phyloP scores from a whole-genome alignment of 345 rosid species.

The Cardamine chenopodiifolia region DNA sequence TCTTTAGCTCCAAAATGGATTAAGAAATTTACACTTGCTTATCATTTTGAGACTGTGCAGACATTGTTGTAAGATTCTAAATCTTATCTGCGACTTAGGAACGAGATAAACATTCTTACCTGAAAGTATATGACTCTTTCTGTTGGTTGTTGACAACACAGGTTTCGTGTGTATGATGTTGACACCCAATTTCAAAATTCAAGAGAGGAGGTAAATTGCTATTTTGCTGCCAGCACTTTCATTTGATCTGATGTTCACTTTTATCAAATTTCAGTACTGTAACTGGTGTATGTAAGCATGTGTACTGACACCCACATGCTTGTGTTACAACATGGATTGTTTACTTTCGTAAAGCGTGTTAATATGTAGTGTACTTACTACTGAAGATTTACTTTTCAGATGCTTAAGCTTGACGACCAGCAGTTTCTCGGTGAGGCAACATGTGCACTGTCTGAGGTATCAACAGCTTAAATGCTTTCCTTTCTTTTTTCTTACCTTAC shows the following conservation, averaged over 20 bases:
- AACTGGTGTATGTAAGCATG: not conserved
- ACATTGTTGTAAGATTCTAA: constrained; percentile 59
- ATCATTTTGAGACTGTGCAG: constrained; percentile 82
- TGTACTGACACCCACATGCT: not conserved
- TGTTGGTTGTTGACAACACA: constrained; percentile 32
- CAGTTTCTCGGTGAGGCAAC: constrained; percentile 81
- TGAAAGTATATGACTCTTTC: constrained; percentile 3
- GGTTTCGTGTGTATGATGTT: constrained; percentile 76
- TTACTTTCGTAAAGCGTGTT: not conserved
- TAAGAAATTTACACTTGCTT: constrained; percentile 58
- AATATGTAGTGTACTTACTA: constrained; percentile 14
- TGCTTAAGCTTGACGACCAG: constrained; percentile 61
- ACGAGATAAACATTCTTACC: not conserved
- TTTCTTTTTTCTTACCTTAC: constrained; percentile 9
- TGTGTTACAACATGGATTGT: constrained; percentile 2
- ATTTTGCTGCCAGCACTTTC: constrained; percentile 5
- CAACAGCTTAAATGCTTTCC: not conserved
- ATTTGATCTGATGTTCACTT: not conserved
- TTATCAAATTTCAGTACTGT: not conserved
- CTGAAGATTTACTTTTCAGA: constrained; percentile 47
- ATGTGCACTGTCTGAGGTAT: constrained; percentile 69
- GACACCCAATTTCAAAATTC: constrained; percentile 68
- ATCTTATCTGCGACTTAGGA: not conserved
- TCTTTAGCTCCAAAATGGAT: constrained; percentile 79
- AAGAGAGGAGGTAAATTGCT: constrained; percentile 71